Evolutionary conservation across 768 basidiomycete genomes (phyloP), one percentile per base, ranked within the genome.

Genomic region (Lactifluus echinatus): DNA sequence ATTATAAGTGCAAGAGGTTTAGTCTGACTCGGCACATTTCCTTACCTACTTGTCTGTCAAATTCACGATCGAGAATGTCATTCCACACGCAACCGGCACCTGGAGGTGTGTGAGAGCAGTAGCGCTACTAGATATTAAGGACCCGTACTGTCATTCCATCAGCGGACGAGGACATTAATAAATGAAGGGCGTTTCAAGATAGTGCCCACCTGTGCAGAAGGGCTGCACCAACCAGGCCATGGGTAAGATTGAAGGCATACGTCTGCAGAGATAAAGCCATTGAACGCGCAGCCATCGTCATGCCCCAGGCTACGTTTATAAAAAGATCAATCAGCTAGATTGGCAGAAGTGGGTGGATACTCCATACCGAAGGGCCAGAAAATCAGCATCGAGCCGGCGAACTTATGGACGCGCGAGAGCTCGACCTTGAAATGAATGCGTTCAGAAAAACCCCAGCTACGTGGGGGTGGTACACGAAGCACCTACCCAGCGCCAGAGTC

Each of bases 371-470:
- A 64, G 14, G 64, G 64, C 64, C 64, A 65, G 55, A 65, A 60
- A 12, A 64, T 50, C n/a, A 65, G 53, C 43, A 65, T 62, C 14
- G 42, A 59, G 10, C 64, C 64, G n/a, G 64, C 63, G 34, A 59
- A 56, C 43, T 48, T 57, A 31, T 72, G 54, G 64, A 73, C 37
- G 61, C 69, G 37, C 40, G 62, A 21, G 57, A 63, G 37, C 43
- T 59, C 56, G 21, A 50, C 33, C 55, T 56, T 39, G n/a, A 55
- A 24, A 14, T 26, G 7, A 1, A 19, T 51, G 6, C n/a, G 29
- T 14, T 40, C 39, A 40, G 39, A 17, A 21, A 19, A 26, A 19
- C 37, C 28, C 17, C 26, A 39, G 28, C 26, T 3, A 12, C 19
- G 1, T 4, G n/a, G 28, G 37, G 28, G 2, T 0, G 42, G 8